Evolutionary conservation across 2,329 filamentous ascomycete genomes (phyloP), one percentile per base, ranked within the genome.

Genomic region (Penicillium expansum): DNA sequence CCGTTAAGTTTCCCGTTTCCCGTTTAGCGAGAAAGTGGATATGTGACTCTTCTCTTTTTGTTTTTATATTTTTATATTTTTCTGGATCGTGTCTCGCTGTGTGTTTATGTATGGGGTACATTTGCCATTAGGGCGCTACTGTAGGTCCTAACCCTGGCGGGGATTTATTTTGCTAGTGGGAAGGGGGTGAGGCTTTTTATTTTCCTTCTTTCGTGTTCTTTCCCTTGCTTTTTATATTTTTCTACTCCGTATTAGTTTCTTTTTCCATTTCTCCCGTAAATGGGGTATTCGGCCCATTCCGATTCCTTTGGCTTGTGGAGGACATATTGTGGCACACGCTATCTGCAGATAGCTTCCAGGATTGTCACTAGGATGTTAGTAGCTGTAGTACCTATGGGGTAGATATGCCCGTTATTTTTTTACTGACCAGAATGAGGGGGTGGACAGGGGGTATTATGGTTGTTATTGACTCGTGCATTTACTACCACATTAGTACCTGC

Each of bases 61-160:
- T 24, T 24, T 10, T 13, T 24, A 5, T 24, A 24, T 24, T 10
- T 1, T 6, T 48, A 5, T 11, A 30, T 32, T n/a, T n/a, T 32
- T 50, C 11, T 30, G 37, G 27, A 20, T 30, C 22, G 14, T 48
- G 33, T 27, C 14, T 6, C 27, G 22, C 16, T 24, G 2, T 11
- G 18, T 48, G 45, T 13, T 22, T n/a, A 29, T 39, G 33, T 38
- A 37, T 48, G 51, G 51, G 51, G 42, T 53, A 18, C 51, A 48
- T 47, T 37, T 30, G 27, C 13, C n/a, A 29, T 32, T 27, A 29
- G 9, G 14, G 10, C 43, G 10, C 52, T 54, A 54, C 52, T 48
- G 52, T 35, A 48, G 18, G 42, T 33, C 42, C 51, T 48, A 9
- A 29, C 27, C 14, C 27, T 52, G 32, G 50, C 32, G 27, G 29